Conservation (phyloP, 345 rosid species). For the Erucastrum elatum region DNA sequence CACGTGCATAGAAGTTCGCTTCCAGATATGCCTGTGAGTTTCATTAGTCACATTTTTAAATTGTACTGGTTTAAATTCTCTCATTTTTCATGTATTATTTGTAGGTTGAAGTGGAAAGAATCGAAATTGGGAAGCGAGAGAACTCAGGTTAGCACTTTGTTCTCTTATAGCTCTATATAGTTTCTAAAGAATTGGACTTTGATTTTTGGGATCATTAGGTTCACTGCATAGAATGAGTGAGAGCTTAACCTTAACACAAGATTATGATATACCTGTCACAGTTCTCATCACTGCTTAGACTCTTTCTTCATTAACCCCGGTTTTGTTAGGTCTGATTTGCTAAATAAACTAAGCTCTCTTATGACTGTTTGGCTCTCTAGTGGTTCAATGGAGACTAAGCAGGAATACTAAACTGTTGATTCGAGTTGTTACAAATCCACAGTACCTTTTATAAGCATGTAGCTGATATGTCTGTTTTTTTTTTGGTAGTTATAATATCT, state of each 20-base stretch:
- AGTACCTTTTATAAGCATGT: not conserved
- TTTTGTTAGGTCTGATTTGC: not conserved
- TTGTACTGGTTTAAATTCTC: conserved; percentile 1
- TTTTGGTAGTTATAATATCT: conserved; percentile 39
- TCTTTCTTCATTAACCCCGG: not conserved
- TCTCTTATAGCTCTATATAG: not conserved
- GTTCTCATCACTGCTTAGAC: not conserved
- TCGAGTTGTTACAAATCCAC: not conserved
- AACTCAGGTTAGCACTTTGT: conserved; percentile 35
- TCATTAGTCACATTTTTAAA: too few relatives aligned
- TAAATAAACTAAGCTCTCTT: not conserved
- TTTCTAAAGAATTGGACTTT: not conserved
- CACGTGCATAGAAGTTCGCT: conserved; percentile 42
- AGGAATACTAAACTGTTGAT: not conserved
- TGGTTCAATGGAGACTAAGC: not conserved
- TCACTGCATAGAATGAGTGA: not conserved
- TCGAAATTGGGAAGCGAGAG: conserved; percentile 56
- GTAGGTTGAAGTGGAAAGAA: conserved; percentile 80
- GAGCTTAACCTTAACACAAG: not conserved
- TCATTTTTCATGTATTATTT: not conserved
- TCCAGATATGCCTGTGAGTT: conserved; percentile 59
- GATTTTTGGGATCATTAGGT: not conserved
- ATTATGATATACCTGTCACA: not conserved
- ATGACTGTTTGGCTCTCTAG: not conserved
- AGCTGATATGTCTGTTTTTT: not conserved